phyloP scores from a whole-genome alignment of 768 basidiomycete species.

The Paxillus involutus region DNA sequence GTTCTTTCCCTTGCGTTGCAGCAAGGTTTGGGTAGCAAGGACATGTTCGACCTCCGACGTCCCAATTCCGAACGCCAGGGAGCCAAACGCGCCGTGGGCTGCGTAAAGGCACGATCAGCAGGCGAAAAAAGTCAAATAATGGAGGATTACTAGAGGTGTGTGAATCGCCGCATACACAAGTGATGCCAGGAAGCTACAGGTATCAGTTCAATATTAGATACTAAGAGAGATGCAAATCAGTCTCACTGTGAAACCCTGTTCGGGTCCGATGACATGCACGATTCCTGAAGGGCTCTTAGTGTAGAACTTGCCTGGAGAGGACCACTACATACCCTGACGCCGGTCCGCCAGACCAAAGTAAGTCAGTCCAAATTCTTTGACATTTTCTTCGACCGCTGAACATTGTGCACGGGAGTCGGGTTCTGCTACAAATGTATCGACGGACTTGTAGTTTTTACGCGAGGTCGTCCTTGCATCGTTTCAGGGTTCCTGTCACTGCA shows the following conservation, averaged over 20 bases:
- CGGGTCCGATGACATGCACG: conserved; percentile 89
- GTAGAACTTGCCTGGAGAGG: not conserved
- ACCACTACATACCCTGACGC: conserved; percentile 64
- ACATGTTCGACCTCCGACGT: conserved; percentile 95
- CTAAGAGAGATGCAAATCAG: not conserved
- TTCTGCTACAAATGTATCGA: conserved; percentile 75
- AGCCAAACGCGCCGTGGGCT: conserved; percentile 93
- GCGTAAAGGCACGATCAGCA: conserved; percentile 1
- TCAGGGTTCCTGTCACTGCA: not conserved
- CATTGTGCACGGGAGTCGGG: conserved; percentile 86
- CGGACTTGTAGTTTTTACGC: conserved; percentile 71
- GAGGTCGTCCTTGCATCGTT: conserved; percentile 54
- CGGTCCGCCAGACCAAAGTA: conserved; percentile 91
- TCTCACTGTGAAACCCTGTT: conserved; percentile 86
- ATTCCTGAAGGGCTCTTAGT: conserved; percentile 53
- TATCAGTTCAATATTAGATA: not conserved
- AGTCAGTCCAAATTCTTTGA: conserved; percentile 87
- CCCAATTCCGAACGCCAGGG: conserved; percentile 90
- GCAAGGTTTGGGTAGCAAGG: conserved; percentile 85
- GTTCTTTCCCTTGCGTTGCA: conserved; percentile 88
- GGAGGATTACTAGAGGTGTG: conserved; percentile 79
- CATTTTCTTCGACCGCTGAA: conserved; percentile 81
- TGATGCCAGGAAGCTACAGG: conserved; percentile 67
- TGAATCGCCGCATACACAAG: conserved; percentile 90
- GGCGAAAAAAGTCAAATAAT: not conserved